Conservation (phyloP, 768 basidiomycete species). For the Collybiopsis luxurians region DNA sequence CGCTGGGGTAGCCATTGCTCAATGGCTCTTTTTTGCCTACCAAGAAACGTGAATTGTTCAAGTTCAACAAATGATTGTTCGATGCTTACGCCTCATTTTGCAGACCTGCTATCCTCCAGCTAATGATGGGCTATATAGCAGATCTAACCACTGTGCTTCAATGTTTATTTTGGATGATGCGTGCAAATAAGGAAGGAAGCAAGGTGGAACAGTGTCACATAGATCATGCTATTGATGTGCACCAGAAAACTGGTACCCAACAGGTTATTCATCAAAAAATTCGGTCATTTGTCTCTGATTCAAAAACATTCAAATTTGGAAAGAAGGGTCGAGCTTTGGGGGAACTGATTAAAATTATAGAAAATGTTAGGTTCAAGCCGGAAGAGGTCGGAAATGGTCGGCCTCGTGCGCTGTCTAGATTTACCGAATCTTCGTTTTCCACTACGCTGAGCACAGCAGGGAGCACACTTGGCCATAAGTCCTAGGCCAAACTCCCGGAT, state of each 20-base stretch:
- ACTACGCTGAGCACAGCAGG: too few relatives aligned
- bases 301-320: not conserved
- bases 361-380: not conserved
- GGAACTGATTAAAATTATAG: not conserved
- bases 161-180: not conserved
- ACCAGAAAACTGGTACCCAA: not conserved
- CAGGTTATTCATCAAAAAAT: not conserved
- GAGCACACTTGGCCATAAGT: too few relatives aligned
- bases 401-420: too few relatives aligned
- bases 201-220: not conserved
- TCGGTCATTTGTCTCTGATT: not conserved
- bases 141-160: constrained; percentile 4
- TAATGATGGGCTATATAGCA: not conserved
- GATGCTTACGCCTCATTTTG: not conserved
- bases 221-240: not conserved
- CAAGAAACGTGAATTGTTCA: not conserved
- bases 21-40: not conserved
- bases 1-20: not conserved
- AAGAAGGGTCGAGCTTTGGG: not conserved
- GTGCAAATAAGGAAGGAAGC: not conserved
- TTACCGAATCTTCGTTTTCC: too few relatives aligned
- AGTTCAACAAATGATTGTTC: too few relatives aligned
- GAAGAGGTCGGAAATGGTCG: too few relatives aligned
- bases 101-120: not conserved
- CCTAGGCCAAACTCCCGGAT: too few relatives aligned